Base-by-base conservation (phyloP, 2,329 filamentous ascomycete genomes). In the Nothomitra cinnamomea region DNA sequence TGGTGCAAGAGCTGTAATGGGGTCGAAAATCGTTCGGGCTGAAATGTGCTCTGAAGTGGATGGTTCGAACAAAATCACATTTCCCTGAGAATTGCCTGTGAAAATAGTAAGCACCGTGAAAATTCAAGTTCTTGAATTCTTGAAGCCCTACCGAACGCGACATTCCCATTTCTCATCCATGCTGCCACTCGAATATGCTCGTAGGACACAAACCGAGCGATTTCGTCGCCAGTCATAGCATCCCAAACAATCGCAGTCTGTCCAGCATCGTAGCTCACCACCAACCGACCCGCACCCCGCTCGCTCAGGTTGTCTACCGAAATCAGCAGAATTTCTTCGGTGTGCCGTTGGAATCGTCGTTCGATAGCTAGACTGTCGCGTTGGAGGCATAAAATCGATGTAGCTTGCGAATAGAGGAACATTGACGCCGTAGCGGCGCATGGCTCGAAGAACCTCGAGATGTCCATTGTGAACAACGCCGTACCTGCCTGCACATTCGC, bases 181-280 rank as follows among this genome's bases (percentile, higher is more conserved):
- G 85, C 76, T 38, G 89, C 90, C 28, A 87, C 83, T 21, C 82
- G 82, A 58, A 96, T 76, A 59, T 85, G 79, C 63, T 94, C 87
- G 63, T 94, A 95, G 0, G 89, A 92, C 22, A 83, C 82, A 70
- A 96, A 96, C n/a, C 89, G 79, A 40, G 90, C 82, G 55, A 95
- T 77, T 67, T 95, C 88, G 56, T 88, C 82, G 50, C 92, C 92
- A 0, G 87, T 94, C 70, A 94, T 80, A 56, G 95, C 75, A 68
- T 98, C 90, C 92, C 92, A 98, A 6, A 96, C 87, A 63, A 96
- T 95, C 2, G 89, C 87, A 1, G 87, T 95, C 66, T 90, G 86
- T 38, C 87, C 83, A 17, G 79, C 78, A 72, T 98, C 92, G 63
- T 95, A 95, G 70, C 88, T 96, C 57, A 95, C 87, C 1, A 94